These are phyloP conservation scores for Colletotrichum somersetense DNA, from an alignment of 2,329 filamentous ascomycete genomes.

Conservation along the genomic window DNA sequence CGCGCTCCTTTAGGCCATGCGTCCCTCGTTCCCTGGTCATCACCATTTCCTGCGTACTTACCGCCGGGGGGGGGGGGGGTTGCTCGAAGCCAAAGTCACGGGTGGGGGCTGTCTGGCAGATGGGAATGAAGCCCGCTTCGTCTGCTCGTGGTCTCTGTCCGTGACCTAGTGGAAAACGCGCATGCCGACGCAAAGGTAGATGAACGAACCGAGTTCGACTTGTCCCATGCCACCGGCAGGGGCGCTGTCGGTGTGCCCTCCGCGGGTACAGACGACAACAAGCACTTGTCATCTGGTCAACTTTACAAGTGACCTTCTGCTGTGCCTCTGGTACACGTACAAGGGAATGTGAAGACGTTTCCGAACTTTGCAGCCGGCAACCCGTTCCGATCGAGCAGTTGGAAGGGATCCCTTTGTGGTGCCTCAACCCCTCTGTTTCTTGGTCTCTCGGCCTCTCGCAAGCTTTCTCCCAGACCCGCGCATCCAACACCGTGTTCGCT, in stretches of 20 bases:
- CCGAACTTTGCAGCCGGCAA: constrained; percentile 21
- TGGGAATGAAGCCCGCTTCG: background rate
- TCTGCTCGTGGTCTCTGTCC: too few species aligned
- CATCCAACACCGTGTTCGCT: background rate
- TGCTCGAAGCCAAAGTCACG: background rate
- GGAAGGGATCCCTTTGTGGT: background rate
- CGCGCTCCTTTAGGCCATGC: background rate
- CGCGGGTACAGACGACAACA: background rate
- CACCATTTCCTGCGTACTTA: background rate
- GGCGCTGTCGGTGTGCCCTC: background rate
- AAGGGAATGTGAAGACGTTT: constrained; percentile 12
- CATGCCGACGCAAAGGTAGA: background rate
- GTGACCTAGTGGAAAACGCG: background rate
- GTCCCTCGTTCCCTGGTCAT: background rate
- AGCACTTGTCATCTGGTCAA: background rate
- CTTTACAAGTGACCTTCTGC: background rate
- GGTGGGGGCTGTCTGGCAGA: background rate
- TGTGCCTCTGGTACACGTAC: constrained; percentile 20
- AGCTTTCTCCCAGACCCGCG: background rate
- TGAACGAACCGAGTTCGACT: background rate
- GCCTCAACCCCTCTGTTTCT: background rate
- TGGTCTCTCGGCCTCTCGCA: background rate
- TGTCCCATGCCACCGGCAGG: background rate
- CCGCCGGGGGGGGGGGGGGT: too few species aligned
- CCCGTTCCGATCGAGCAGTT: constrained; percentile 33